Conservation (phyloP, 345 rosid genomes). For the Lagerstroemia speciosa region DNA sequence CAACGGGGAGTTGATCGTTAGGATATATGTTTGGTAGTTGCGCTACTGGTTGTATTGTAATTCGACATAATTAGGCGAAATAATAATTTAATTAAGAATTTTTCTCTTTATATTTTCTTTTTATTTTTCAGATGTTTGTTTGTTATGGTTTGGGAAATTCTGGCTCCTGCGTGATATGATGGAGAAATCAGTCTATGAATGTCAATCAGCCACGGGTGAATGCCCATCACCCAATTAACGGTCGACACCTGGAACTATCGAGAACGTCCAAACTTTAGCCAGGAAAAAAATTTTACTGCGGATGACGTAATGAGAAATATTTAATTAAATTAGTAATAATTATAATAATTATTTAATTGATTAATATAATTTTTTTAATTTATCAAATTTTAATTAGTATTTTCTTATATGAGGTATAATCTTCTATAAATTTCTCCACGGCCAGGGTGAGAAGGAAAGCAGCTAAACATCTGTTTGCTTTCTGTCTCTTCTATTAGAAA, state of each 20-base stretch:
- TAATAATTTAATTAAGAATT: neutral
- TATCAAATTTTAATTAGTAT: too few relatives aligned
- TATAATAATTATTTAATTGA: too few relatives aligned
- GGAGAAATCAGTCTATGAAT: neutral
- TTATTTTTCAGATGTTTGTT: neutral
- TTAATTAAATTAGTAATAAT: too few relatives aligned
- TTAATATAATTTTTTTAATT: too few relatives aligned
- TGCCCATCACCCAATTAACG: neutral
- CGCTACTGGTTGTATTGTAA: neutral
- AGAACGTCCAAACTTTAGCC: too few relatives aligned
- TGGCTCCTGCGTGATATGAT: neutral
- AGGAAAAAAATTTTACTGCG: too few relatives aligned
- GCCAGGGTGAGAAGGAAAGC: too few relatives aligned
- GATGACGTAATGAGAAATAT: too few relatives aligned
- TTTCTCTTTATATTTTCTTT: neutral
- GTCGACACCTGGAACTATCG: neutral
- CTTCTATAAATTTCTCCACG: too few relatives aligned
- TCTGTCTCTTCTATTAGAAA: too few relatives aligned
- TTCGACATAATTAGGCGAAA: neutral
- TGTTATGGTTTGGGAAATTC: conserved; percentile 1
- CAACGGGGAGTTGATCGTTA: neutral
- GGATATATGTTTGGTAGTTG: neutral
- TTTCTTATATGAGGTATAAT: too few relatives aligned
- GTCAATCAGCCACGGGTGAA: neutral
- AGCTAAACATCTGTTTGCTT: too few relatives aligned